Conservation (phyloP, 371 early-diverging fungal genomes). For the Batkoa obscura region DNA sequence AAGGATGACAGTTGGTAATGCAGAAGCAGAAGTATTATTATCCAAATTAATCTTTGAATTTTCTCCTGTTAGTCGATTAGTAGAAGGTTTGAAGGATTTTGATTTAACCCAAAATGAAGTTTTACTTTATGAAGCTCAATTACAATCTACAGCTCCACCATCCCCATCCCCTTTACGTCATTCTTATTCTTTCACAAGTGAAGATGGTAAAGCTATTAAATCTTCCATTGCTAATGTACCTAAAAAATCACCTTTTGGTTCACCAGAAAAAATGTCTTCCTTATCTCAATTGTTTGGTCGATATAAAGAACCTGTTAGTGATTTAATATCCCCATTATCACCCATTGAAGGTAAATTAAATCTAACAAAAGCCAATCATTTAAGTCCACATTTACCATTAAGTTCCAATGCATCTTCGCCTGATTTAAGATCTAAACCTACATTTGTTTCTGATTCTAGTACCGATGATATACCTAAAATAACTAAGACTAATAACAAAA, state of each 20-base stretch:
- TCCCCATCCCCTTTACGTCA: conserved; percentile 6
- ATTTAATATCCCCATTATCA: not conserved
- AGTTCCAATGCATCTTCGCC: not conserved
- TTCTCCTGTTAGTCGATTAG: conserved; percentile 31
- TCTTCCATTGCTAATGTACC: not conserved
- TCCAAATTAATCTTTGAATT: conserved; percentile 30
- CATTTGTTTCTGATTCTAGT: not conserved
- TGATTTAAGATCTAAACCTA: not conserved
- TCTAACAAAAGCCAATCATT: no score
- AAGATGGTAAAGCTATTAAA: not conserved
- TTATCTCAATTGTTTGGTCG: conserved; percentile 3
- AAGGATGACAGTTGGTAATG: conserved; percentile 23
- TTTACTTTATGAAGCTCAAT: conserved; percentile 1
- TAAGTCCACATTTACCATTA: not conserved
- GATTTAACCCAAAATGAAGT: not conserved
- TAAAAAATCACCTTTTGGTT: not conserved
- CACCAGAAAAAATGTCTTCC: not conserved
- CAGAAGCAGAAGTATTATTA: conserved; percentile 29
- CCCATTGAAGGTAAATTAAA: no score
- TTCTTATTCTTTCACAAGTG: conserved; percentile 5
- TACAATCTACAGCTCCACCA: not conserved
- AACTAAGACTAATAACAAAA: no score
- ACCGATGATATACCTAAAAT: not conserved
- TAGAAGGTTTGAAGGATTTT: conserved; percentile 20
- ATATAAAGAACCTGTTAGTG: not conserved